Evolutionary conservation across 306 rosid species (phyloP).

Genomic region (Sesbania bispinosa): DNA sequence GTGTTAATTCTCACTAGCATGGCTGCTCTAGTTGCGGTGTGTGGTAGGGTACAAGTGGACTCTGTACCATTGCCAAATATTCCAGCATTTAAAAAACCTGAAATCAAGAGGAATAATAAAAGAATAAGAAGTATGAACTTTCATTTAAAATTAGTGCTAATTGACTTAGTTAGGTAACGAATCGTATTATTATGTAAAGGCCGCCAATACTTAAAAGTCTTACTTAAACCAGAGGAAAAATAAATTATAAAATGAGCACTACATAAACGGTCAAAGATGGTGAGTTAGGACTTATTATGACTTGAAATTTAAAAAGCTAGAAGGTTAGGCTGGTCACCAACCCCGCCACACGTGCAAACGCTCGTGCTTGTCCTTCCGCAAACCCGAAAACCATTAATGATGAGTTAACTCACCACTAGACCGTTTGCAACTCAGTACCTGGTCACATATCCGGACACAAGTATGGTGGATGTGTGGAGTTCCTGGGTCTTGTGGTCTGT

Average conservation of each 20-base stretch:
- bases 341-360: constrained; percentile 27
- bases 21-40: constrained; percentile 77
- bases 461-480: neutral
- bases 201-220: neutral
- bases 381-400: neutral
- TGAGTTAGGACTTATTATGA: neutral
- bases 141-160: neutral
- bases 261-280: neutral
- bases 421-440: neutral
- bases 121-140: neutral
- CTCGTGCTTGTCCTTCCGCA: neutral
- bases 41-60: constrained; percentile 64
- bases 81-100: constrained; percentile 91
- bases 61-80: constrained; percentile 75
- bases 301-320: neutral
- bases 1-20: constrained; percentile 86
- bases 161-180: neutral
- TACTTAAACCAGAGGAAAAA: no score
- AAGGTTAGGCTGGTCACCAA: neutral
- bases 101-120: neutral
- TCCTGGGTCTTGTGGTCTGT: no score
- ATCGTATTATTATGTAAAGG: neutral
- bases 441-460: neutral
- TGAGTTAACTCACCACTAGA: neutral
- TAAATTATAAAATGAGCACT: neutral